Evolutionary conservation across 1,139 yeast genomes (phyloP), one percentile per base, ranked within the genome.

Genomic region (Lodderomyces jiufengensis): DNA sequence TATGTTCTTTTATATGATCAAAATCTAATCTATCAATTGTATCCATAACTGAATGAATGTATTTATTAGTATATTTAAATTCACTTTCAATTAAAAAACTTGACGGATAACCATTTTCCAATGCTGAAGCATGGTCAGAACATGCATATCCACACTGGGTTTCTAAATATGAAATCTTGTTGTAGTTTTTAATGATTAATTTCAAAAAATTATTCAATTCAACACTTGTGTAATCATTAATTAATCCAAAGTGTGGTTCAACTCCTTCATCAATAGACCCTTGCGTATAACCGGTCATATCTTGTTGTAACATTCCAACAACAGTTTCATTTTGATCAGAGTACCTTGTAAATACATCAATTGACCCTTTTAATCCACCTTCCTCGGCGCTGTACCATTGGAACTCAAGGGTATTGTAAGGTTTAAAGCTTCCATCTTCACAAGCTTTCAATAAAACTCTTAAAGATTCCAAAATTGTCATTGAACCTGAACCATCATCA

Each of bases 371-470:
- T 39, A 87, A 66, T 0, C 97, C 97, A 41, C 87, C 90, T 66
- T 90, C 98, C 63, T 90, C 97, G 2, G 95, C 97, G 28, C 95
- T 78, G 60, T 87, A 90, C 70, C 87, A 92, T 59, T 90, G 97
- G 66, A 92, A 88, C 56, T 90, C 95, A 21, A 90, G 61, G 0
- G 95, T 78, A 57, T 87, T 85, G 40, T 72, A 63, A 3, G 92
- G 90, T 39, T 59, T 52, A 47, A 77, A 70, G 0, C 44, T 41
- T 4, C 31, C 31, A 9, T 51, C 40, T 18, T 48, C 50, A 35
- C 59, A 57, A 9, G 57, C 59, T 15, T 62, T 66, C 12, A 74
- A 59, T 29, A 84, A 61, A 9, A 84, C 59, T 43, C 94, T 73
- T 50, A 88, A 72, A 0, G 88, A 79, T 55, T 88, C 95, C 39